A percentile compares a stretch with the other conserved stretches of the same genome.
These are phyloP conservation scores for Salix exigua DNA, from an alignment of 345 rosid species.

Conservation along the genomic window DNA sequence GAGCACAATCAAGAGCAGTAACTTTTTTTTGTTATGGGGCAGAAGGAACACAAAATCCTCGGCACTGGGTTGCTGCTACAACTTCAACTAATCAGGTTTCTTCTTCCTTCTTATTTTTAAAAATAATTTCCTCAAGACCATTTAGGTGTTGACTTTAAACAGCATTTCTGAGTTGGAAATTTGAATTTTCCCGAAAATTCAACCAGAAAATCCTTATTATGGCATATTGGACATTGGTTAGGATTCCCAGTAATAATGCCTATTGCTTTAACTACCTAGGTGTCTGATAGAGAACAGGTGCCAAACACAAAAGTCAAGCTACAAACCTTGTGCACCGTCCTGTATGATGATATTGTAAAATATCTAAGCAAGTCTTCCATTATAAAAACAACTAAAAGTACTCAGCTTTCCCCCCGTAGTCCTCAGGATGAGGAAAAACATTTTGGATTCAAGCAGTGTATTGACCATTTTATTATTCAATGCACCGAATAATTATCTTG, in stretches of 20 bases:
- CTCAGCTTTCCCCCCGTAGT: too few relatives aligned
- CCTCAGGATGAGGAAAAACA: too few relatives aligned
- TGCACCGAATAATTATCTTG: too few relatives aligned
- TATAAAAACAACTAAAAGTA: not conserved
- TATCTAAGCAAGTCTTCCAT: not conserved
- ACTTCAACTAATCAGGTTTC: slow-evolving; percentile 46
- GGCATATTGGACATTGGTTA: not conserved
- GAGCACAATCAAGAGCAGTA: slow-evolving; percentile 36
- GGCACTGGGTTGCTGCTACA: slow-evolving; percentile 39
- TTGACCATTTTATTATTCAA: too few relatives aligned
- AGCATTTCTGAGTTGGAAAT: not conserved
- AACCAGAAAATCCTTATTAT: not conserved
- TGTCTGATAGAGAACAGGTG: not conserved
- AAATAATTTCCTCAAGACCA: not conserved
- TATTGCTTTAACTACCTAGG: not conserved
- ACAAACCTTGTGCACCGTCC: not conserved
- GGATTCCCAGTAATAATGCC: not conserved
- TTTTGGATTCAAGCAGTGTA: too few relatives aligned
- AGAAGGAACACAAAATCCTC: slow-evolving; percentile 25
- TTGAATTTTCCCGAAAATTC: not conserved
- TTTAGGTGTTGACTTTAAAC: not conserved
- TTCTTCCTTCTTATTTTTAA: not conserved
- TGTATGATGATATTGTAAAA: not conserved
- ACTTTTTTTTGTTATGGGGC: slow-evolving; percentile 38
- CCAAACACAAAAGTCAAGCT: not conserved